Conservation (phyloP, 2,329 filamentous ascomycete genomes). For the Aureobasidium melanogenum region DNA sequence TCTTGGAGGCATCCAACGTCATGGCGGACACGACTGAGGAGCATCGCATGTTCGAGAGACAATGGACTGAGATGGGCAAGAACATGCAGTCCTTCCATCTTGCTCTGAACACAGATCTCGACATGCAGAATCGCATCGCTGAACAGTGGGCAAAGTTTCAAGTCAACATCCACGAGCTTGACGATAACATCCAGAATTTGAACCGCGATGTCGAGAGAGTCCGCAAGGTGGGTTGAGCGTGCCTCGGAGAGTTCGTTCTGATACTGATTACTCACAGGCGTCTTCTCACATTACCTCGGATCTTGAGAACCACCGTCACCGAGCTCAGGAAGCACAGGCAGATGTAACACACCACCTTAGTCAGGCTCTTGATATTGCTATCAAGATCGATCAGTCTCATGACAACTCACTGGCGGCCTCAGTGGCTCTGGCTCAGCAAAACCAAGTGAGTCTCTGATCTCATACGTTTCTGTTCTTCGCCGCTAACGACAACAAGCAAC, state of each 20-base stretch:
- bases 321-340: background rate
- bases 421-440: background rate
- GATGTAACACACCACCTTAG: background rate
- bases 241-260: too few species aligned
- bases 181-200: background rate
- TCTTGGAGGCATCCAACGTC: background rate
- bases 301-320: background rate
- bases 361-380: background rate
- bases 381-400: background rate
- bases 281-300: constrained; percentile 3
- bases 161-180: background rate
- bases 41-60: background rate
- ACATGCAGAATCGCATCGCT: background rate
- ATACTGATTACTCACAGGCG: background rate
- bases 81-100: constrained; percentile 6
- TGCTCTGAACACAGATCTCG: constrained; percentile 1
- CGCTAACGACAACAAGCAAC: background rate
- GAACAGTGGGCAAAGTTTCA: constrained; percentile 1
- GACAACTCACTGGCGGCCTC: background rate
- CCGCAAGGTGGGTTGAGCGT: background rate
- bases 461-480: background rate
- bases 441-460: background rate
- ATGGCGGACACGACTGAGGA: constrained; percentile 1
- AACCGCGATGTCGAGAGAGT: background rate
- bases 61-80: constrained; percentile 6